A percentile compares a stretch with the other conserved stretches of the same genome.
Conservation (phyloP, 495 filamentous ascomycete species). For the Cryomyces minteri region DNA sequence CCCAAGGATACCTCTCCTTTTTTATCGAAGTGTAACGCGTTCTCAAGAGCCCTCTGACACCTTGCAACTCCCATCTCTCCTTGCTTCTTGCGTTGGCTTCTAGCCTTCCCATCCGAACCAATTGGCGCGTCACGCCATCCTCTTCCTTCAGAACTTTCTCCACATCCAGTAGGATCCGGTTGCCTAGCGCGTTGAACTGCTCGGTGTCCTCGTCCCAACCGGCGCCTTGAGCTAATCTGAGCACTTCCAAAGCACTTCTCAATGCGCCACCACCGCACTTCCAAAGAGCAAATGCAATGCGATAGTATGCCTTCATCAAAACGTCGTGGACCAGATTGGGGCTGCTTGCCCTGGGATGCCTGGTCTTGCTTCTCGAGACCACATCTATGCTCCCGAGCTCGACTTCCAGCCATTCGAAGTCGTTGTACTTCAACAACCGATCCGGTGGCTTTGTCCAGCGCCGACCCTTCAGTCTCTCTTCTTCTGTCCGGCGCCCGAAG, state of each 20-base stretch:
- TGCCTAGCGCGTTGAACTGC: conserved; percentile 1
- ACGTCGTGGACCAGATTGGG: background rate
- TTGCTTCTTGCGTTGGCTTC: too few species aligned
- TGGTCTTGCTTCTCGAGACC: background rate
- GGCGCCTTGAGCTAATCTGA: conserved; percentile 1
- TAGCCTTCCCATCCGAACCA: too few species aligned
- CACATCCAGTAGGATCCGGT: conserved; percentile 3
- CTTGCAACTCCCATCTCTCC: background rate
- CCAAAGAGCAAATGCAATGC: conserved; percentile 12
- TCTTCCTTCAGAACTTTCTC: background rate
- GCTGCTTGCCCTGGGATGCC: too few species aligned
- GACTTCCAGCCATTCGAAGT: background rate
- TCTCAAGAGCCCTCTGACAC: conserved; percentile 1
- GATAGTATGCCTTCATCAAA: conserved; percentile 7
- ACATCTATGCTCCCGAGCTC: background rate
- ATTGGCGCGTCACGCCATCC: too few species aligned
- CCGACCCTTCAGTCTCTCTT: background rate
- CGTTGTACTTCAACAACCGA: background rate
- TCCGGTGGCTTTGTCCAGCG: background rate
- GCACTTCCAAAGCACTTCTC: conserved; percentile 8
- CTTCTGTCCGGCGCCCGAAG: background rate
- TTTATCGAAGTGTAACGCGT: conserved; percentile 6
- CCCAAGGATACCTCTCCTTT: conserved; percentile 11
- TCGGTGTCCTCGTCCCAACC: background rate
- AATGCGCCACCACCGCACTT: conserved; percentile 16